These are phyloP conservation scores for Blastobotrys robertii DNA, from an alignment of 805 yeast species.

Conservation along the genomic window DNA sequence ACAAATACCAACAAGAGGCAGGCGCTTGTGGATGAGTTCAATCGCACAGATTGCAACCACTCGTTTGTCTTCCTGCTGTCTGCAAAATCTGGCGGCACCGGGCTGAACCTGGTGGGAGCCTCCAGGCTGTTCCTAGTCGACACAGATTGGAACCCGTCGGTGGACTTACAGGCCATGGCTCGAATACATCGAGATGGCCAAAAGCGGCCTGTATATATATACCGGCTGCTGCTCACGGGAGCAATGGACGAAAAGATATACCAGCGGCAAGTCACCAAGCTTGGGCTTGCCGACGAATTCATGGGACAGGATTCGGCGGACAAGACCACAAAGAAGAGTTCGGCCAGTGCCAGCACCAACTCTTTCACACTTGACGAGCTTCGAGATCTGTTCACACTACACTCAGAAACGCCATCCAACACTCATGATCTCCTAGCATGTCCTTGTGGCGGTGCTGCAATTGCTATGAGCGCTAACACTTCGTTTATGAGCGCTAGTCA, in stretches of 20 bases:
- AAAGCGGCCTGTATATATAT: slow-evolving; percentile 61
- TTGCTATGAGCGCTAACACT: too few species aligned
- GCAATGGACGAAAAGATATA: slow-evolving; percentile 89
- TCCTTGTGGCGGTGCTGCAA: slow-evolving; percentile 10
- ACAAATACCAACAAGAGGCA: slow-evolving; percentile 62
- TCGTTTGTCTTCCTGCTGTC: slow-evolving; percentile 66
- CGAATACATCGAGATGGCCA: slow-evolving; percentile 94
- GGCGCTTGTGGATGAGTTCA: slow-evolving; percentile 58
- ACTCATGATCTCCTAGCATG: slow-evolving; percentile 31
- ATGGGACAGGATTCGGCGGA: slow-evolving; percentile 32
- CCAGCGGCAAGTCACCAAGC: slow-evolving; percentile 83
- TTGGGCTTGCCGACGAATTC: slow-evolving; percentile 65
- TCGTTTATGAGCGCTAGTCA: too few species aligned
- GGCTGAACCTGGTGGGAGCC: slow-evolving; percentile 84
- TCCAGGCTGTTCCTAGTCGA: slow-evolving; percentile 78
- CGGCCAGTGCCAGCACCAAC: slow-evolving; percentile 29
- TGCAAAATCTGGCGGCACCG: slow-evolving; percentile 90
- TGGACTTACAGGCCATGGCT: slow-evolving; percentile 92
- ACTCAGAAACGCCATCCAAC: slow-evolving; percentile 18
- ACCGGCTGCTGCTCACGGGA: slow-evolving; percentile 79
- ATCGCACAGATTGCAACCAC: slow-evolving; percentile 32
- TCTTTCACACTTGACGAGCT: slow-evolving; percentile 62
- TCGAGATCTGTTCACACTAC: slow-evolving; percentile 61
- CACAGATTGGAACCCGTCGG: slow-evolving; percentile 95
- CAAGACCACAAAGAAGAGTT: slow-evolving; percentile 5